phyloP scores from a whole-genome alignment of 73 alveolate genomes.

The Uronychia setigera region DNA sequence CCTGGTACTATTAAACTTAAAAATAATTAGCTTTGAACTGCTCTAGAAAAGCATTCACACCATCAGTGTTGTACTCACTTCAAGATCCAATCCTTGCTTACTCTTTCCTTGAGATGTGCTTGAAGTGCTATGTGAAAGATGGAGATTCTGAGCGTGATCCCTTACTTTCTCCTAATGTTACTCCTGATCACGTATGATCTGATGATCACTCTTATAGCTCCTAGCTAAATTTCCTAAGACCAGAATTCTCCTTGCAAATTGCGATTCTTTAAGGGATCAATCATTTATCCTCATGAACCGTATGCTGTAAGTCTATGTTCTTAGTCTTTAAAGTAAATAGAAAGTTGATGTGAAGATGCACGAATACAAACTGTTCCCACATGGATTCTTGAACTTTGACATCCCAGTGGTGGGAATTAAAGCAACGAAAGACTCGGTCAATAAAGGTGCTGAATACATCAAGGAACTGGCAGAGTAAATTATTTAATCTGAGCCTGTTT shows the following conservation, averaged over 20 bases:
- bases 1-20: slow-evolving; percentile 63
- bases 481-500: no score
- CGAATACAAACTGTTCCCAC: slow-evolving; percentile 65
- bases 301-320: background rate
- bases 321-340: background rate
- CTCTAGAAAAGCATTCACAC: slow-evolving; percentile 74
- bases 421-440: background rate
- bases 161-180: slow-evolving; percentile 67
- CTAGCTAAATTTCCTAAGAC: slow-evolving; percentile 68
- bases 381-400: slow-evolving; percentile 53
- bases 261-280: slow-evolving; percentile 83
- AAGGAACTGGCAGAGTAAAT: background rate
- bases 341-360: slow-evolving; percentile 39
- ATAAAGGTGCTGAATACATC: background rate
- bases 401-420: slow-evolving; percentile 20
- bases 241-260: slow-evolving; percentile 73
- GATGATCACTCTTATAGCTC: slow-evolving; percentile 23
- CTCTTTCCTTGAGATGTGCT: slow-evolving; percentile 83
- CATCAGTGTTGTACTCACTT: slow-evolving; percentile 80
- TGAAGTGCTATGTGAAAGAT: slow-evolving; percentile 76
- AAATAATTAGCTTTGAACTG: slow-evolving; percentile 71
- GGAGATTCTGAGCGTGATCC: slow-evolving; percentile 67
- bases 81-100: slow-evolving; percentile 90
- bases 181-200: slow-evolving; percentile 9
- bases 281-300: slow-evolving; percentile 19